A percentile compares a stretch with the other conserved stretches of the same genome.
Evolutionary conservation across 2,329 filamentous ascomycete genomes (phyloP).

Genomic region (Esteya vermicola): DNA sequence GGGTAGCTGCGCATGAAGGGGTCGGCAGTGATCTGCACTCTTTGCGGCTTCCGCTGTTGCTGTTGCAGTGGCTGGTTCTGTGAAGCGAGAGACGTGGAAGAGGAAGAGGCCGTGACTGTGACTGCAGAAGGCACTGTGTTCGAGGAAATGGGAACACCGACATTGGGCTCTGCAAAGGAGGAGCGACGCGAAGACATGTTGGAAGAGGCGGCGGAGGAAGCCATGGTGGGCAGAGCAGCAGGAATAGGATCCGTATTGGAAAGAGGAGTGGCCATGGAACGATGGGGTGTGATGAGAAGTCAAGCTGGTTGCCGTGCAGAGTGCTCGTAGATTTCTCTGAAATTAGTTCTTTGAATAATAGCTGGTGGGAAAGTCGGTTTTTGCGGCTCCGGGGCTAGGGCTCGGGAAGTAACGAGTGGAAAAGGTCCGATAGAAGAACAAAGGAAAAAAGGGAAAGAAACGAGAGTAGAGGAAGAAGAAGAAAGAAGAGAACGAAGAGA

Average conservation of each 20-base stretch:
- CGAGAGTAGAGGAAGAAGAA: background rate
- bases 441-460: background rate
- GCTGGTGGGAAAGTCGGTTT: too few species aligned
- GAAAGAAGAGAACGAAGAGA: too few species aligned
- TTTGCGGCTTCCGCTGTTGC: too few species aligned
- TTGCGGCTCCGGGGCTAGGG: too few species aligned
- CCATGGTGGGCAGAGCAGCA: background rate
- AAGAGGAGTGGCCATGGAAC: background rate
- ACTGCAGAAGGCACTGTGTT: background rate
- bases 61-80: background rate
- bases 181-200: slow-evolving; percentile 7
- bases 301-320: too few species aligned
- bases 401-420: too few species aligned
- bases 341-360: too few species aligned
- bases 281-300: too few species aligned
- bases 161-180: too few species aligned
- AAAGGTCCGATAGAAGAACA: background rate
- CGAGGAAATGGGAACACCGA: background rate
- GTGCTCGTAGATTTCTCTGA: too few species aligned
- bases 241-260: too few species aligned
- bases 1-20: slow-evolving; percentile 24
- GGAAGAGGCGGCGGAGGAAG: slow-evolving; percentile 5
- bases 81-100: background rate
- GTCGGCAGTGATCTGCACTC: slow-evolving; percentile 15
- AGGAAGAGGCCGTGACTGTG: background rate